Evolutionary conservation across 1,284 basidiomycete species (phyloP).

Genomic region (Puccinia polysora): DNA sequence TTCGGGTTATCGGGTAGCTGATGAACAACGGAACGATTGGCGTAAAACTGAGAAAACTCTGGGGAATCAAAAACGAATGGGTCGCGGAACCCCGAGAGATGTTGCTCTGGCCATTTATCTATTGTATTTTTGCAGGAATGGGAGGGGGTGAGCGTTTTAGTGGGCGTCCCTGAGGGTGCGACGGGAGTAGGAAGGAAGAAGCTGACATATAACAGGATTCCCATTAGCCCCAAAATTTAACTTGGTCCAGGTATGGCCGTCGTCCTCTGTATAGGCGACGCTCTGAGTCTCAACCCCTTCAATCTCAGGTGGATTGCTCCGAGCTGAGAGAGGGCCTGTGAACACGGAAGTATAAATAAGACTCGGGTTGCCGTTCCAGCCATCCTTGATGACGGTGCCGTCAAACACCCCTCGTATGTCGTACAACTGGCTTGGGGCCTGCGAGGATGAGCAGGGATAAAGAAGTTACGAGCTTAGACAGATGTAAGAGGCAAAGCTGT

Average conservation of each 20-base stretch:
- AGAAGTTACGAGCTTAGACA: not conserved
- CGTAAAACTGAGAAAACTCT: conserved; percentile 41
- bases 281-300: conserved; percentile 48
- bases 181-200: not conserved
- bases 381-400: conserved; percentile 46
- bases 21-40: conserved; percentile 20
- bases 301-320: conserved; percentile 42
- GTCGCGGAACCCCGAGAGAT: conserved; percentile 47
- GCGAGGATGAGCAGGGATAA: not conserved
- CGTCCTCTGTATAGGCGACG: conserved; percentile 47
- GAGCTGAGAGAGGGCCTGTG: conserved; percentile 46
- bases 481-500: not conserved
- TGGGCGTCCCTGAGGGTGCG: not conserved
- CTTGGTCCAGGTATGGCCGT: conserved; percentile 47
- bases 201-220: conserved; percentile 47
- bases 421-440: conserved; percentile 46
- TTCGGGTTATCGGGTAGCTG: not conserved
- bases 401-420: conserved; percentile 49
- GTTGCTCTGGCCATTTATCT: conserved; percentile 37
- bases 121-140: not conserved
- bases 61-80: conserved; percentile 48
- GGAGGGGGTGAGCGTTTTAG: not conserved
- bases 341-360: conserved; percentile 47
- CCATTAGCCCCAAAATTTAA: conserved; percentile 45
- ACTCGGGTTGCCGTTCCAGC: conserved; percentile 45